Evolutionary conservation across 306 rosid species (phyloP).

Genomic region (barrel medic (Medicago truncatula)): DNA sequence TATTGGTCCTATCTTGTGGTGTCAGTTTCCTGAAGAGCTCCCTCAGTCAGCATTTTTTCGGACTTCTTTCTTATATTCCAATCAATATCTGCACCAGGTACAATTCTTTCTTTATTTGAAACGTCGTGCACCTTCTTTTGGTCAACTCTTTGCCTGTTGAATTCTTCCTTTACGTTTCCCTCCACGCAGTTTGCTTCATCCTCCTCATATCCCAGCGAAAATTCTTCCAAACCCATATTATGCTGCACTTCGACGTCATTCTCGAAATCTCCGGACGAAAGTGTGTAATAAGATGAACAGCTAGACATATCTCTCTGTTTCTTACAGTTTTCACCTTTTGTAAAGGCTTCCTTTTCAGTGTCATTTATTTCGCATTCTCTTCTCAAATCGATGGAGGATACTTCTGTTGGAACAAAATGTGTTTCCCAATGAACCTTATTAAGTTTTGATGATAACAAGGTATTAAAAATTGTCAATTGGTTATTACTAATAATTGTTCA

Average conservation of each 20-base stretch:
- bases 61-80: slow-evolving; percentile 71
- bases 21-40: slow-evolving; percentile 48
- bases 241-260: slow-evolving; percentile 67
- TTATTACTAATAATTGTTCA: too few species aligned
- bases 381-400: slow-evolving; percentile 42
- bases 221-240: slow-evolving; percentile 61
- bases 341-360: slow-evolving; percentile 45
- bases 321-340: slow-evolving; percentile 50
- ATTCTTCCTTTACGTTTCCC: slow-evolving; percentile 51
- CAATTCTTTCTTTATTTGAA: slow-evolving; percentile 48
- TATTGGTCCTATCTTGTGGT: slow-evolving; percentile 51
- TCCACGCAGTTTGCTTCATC: slow-evolving; percentile 44
- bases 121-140: slow-evolving; percentile 35
- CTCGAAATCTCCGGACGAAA: slow-evolving; percentile 68
- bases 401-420: too few species aligned
- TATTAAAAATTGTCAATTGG: too few species aligned
- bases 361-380: slow-evolving; percentile 44
- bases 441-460: too few species aligned
- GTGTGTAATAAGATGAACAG: slow-evolving; percentile 85
- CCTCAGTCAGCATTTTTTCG: slow-evolving; percentile 64
- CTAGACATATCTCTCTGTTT: slow-evolving; percentile 65
- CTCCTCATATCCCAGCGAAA: slow-evolving; percentile 49
- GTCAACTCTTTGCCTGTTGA: slow-evolving; percentile 41
- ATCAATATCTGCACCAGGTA: slow-evolving; percentile 47
- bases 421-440: too few species aligned